Conservation (phyloP, 2,329 filamentous ascomycete species). For the Verticillium nonalfalfae region DNA sequence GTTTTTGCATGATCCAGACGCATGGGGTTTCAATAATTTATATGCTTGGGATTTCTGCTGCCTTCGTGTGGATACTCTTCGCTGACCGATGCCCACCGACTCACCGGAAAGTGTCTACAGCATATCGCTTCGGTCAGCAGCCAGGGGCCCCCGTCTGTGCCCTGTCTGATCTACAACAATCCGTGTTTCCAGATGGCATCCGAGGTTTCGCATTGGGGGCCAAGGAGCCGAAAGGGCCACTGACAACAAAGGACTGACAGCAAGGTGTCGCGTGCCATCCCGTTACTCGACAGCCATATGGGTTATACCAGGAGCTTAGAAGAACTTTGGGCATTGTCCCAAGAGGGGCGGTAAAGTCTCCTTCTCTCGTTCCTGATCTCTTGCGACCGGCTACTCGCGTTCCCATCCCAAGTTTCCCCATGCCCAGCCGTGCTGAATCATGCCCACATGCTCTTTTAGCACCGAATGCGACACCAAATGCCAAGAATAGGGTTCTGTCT, state of each 20-base stretch:
- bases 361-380: not conserved
- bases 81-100: too few relatives aligned
- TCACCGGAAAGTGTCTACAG: too few relatives aligned
- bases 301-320: too few relatives aligned
- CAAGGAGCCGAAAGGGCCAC: not conserved
- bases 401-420: slow-evolving; percentile 1
- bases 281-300: not conserved
- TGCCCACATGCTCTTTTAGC: not conserved
- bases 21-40: too few relatives aligned
- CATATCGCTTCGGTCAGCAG: not conserved
- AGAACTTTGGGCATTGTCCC: not conserved
- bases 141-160: not conserved
- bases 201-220: slow-evolving; percentile 1
- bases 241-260: not conserved
- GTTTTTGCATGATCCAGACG: not conserved
- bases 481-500: not conserved
- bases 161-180: slow-evolving; percentile 1
- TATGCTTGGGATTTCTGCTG: too few relatives aligned
- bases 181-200: not conserved
- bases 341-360: too few relatives aligned
- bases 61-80: too few relatives aligned
- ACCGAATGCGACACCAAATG: not conserved
- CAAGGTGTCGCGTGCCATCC: not conserved
- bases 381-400: not conserved
- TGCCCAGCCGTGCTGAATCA: not conserved